A percentile compares a stretch with the other conserved stretches of the same genome.
Evolutionary conservation across 768 basidiomycete genomes (phyloP).

Genomic region (Agrocybe pediades): DNA sequence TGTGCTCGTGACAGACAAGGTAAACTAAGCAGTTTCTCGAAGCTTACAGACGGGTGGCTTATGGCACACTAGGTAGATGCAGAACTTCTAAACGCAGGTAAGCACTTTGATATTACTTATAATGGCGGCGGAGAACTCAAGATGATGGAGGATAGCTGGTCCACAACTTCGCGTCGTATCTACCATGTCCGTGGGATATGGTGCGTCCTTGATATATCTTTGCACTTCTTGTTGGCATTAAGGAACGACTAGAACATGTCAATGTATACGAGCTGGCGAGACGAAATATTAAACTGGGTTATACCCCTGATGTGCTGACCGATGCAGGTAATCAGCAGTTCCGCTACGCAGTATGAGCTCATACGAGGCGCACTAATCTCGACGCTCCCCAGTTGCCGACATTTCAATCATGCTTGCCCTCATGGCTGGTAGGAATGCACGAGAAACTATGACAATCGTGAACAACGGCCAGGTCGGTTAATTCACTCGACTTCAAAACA

Average conservation of each 20-base stretch:
- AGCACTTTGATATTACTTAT: not conserved
- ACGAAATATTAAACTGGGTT: constrained; percentile 74
- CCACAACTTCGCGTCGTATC: constrained; percentile 79
- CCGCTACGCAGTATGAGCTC: too few relatives aligned
- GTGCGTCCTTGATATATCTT: constrained; percentile 36
- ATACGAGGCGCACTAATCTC: too few relatives aligned
- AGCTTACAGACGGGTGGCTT: not conserved
- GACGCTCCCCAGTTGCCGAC: constrained; percentile 98
- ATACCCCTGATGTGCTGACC: constrained; percentile 92
- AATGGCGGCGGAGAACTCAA: not conserved
- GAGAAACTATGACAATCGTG: constrained; percentile 63
- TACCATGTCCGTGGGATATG: constrained; percentile 91
- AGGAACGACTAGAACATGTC: constrained; percentile 96
- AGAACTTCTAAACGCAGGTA: constrained; percentile 68
- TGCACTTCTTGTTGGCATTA: too few relatives aligned
- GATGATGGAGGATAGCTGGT: constrained; percentile 54
- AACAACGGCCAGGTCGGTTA: constrained; percentile 61
- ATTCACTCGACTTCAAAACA: too few relatives aligned
- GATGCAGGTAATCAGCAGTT: constrained; percentile 64
- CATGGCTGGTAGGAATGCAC: constrained; percentile 88
- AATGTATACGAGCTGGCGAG: constrained; percentile 59
- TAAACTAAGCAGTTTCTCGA: constrained; percentile 22
- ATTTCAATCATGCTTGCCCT: constrained; percentile 86
- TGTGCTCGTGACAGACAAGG: constrained; percentile 75
- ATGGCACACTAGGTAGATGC: constrained; percentile 58